These are phyloP conservation scores for Kurtzmaniella quercitrusa DNA, from an alignment of 1,139 yeast species.

Conservation along the genomic window DNA sequence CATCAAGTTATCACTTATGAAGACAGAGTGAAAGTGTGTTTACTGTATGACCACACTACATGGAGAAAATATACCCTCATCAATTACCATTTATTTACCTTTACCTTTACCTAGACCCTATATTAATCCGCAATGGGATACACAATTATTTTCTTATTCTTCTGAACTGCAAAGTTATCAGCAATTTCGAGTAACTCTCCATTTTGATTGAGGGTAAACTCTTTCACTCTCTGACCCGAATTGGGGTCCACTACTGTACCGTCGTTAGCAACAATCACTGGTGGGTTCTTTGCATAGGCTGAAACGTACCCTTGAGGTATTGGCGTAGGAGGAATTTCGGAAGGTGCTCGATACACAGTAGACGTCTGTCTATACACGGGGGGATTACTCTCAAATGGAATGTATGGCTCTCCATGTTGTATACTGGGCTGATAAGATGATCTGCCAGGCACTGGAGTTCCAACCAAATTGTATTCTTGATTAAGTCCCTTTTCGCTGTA, in stretches of 20 bases:
- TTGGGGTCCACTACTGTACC: constrained; percentile 3
- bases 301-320: neutral
- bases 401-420: neutral
- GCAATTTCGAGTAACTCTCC: constrained; percentile 35
- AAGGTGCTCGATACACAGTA: neutral
- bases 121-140: neutral
- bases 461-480: neutral
- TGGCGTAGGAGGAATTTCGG: neutral
- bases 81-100: too few species aligned
- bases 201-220: constrained; percentile 27
- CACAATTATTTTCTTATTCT: constrained; percentile 31
- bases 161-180: constrained; percentile 21
- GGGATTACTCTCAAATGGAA: neutral
- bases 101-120: neutral
- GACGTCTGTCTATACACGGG: neutral
- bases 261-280: neutral
- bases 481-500: constrained; percentile 20
- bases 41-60: too few species aligned
- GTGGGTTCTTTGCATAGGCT: neutral
- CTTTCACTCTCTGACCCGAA: constrained; percentile 18
- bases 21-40: too few species aligned
- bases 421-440: neutral
- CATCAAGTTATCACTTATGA: too few species aligned
- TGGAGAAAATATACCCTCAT: too few species aligned
- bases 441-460: neutral